These are phyloP conservation scores for Nyctanthes arbortristis DNA, from an alignment of 257 asterid genomes.

Conservation along the genomic window DNA sequence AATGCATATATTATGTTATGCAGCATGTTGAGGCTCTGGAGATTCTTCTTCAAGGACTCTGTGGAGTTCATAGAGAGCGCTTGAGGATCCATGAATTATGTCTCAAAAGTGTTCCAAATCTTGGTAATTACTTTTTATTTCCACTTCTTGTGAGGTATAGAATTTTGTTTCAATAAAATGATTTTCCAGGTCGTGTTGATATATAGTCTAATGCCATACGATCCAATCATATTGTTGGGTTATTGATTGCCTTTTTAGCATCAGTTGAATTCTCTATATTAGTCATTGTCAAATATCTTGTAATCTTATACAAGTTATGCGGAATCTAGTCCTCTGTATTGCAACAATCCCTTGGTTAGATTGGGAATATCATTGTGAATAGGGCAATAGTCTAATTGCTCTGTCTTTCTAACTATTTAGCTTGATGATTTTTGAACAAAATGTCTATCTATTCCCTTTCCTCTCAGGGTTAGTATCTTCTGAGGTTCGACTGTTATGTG, in stretches of 20 bases:
- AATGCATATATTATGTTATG: constrained; percentile 18
- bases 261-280: background rate
- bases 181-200: background rate
- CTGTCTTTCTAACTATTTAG: background rate
- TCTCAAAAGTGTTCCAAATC: constrained; percentile 75
- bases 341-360: constrained; percentile 1
- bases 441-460: background rate
- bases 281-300: background rate
- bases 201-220: background rate
- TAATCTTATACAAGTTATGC: background rate
- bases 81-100: constrained; percentile 82
- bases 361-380: background rate
- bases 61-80: constrained; percentile 83
- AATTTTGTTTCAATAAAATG: background rate
- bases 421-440: background rate
- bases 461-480: constrained; percentile 75
- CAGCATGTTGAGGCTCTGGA: constrained; percentile 95
- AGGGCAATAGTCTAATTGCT: background rate
- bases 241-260: background rate
- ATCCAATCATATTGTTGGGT: background rate
- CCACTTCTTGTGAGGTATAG: constrained; percentile 5
- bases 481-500: constrained; percentile 83
- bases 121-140: constrained; percentile 48
- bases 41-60: constrained; percentile 94
- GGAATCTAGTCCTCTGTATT: background rate